Percentiles rank a stretch among this genome's conserved stretches.
Evolutionary conservation across 192 early-diverging fungal genomes (phyloP).

Genomic region (Helicostylum pulchrum): DNA sequence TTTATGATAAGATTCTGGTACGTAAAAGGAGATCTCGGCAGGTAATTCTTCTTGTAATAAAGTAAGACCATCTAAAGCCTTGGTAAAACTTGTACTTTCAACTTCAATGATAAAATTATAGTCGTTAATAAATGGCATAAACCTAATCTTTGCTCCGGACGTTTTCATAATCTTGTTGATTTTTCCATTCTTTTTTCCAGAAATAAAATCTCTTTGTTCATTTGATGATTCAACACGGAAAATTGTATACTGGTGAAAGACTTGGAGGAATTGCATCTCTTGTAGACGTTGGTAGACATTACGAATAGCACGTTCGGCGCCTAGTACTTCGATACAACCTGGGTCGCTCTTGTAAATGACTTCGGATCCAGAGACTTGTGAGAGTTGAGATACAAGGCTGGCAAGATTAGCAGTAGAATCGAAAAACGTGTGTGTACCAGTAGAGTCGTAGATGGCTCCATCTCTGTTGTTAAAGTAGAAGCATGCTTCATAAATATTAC

Average conservation of each 20-base stretch:
- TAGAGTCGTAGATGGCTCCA: conserved; percentile 21
- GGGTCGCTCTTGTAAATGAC: conserved; percentile 48
- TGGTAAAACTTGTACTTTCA: conserved; percentile 46
- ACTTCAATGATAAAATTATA: conserved; percentile 84
- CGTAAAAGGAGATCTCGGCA: conserved; percentile 80
- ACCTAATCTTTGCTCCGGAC: conserved; percentile 64
- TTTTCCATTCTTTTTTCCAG: conserved; percentile 87
- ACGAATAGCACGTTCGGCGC: conserved; percentile 60
- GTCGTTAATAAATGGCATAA: conserved; percentile 59
- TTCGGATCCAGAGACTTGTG: conserved; percentile 58
- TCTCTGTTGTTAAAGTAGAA: conserved; percentile 27
- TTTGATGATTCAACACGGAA: conserved; percentile 74
- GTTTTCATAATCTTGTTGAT: conserved; percentile 82
- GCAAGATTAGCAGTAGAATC: conserved; percentile 37
- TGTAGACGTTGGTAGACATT: conserved; percentile 56
- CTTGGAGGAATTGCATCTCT: conserved; percentile 49
- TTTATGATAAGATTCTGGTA: conserved; percentile 81
- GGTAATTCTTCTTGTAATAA: conserved; percentile 80
- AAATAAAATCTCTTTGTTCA: conserved; percentile 83
- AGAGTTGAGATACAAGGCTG: conserved; percentile 45
- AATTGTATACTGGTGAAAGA: conserved; percentile 49
- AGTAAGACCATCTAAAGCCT: conserved; percentile 64
- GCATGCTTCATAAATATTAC: conserved; percentile 31
- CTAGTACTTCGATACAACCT: conserved; percentile 63
- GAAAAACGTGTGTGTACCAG: conserved; percentile 10